Evolutionary conservation across 352 stramenopile genomes (phyloP).

Genomic region (Pythium pectinolyticum): DNA sequence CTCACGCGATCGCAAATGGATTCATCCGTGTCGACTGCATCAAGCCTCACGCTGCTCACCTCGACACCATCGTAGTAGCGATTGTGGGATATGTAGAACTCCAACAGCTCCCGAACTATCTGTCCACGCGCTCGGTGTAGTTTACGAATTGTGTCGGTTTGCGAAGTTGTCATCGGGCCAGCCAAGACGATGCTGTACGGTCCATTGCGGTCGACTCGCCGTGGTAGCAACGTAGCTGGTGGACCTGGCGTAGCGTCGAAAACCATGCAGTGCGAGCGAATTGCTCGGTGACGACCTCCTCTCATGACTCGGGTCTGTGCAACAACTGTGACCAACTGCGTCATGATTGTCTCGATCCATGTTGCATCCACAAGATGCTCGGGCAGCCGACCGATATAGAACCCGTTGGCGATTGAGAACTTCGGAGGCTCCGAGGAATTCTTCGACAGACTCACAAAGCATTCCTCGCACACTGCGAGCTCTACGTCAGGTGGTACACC

Average conservation of each 20-base stretch:
- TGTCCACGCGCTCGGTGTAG: slow-evolving; percentile 8
- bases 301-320: slow-evolving; percentile 25
- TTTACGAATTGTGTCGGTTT: slow-evolving; percentile 15
- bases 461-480: slow-evolving; percentile 5
- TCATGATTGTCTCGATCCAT: slow-evolving; percentile 21
- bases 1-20: not conserved
- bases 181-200: slow-evolving; percentile 24
- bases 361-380: not conserved
- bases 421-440: not conserved
- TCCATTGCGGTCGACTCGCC: not conserved
- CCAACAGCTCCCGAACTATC: not conserved
- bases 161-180: slow-evolving; percentile 14
- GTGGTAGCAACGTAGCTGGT: slow-evolving; percentile 22
- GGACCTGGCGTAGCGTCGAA: slow-evolving; percentile 26
- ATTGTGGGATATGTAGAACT: not conserved
- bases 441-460: slow-evolving; percentile 6
- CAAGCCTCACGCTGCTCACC: not conserved
- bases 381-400: slow-evolving; percentile 16
- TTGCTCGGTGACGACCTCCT: slow-evolving; percentile 18
- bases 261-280: slow-evolving; percentile 28
- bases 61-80: not conserved
- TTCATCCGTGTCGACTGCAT: not conserved
- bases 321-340: slow-evolving; percentile 17
- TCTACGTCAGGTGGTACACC: not conserved
- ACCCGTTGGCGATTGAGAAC: slow-evolving; percentile 23